Evolutionary conservation across 352 stramenopile species (phyloP).

Genomic region (Pythium phragmitis): DNA sequence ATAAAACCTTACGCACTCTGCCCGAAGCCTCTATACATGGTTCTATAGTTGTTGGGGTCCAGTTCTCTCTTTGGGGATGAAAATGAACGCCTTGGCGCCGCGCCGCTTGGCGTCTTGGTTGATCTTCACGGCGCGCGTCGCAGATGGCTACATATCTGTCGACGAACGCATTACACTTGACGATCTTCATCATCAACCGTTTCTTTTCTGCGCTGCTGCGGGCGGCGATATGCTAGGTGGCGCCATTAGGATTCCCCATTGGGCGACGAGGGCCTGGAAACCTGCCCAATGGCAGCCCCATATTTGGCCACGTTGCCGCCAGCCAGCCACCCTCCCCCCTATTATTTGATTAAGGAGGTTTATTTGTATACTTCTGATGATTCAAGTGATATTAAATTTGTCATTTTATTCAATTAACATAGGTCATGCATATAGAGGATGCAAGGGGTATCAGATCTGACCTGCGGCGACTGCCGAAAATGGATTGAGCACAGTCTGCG

Average conservation of each 20-base stretch:
- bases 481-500: too few relatives aligned
- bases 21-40: too few relatives aligned
- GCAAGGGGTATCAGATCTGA: background rate
- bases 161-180: conserved; percentile 11
- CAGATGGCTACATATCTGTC: conserved; percentile 29
- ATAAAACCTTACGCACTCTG: too few relatives aligned
- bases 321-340: conserved; percentile 1
- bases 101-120: background rate
- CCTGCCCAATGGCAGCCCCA: conserved; percentile 30
- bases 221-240: conserved; percentile 8
- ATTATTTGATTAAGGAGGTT: conserved; percentile 9
- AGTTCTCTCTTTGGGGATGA: background rate
- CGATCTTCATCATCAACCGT: conserved; percentile 8
- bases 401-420: background rate
- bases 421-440: background rate
- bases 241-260: conserved; percentile 22
- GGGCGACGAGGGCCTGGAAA: conserved; percentile 1
- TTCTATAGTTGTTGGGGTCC: background rate
- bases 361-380: background rate
- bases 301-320: conserved; percentile 25
- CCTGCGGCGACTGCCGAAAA: conserved; percentile 7
- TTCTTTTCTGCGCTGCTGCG: conserved; percentile 20
- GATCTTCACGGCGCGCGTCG: conserved; percentile 20
- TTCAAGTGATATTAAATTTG: background rate
- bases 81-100: conserved; percentile 6